Evolutionary conservation across 2,329 filamentous ascomycete species (phyloP), one percentile per base, ranked within the genome.

Genomic region (Ophioceras dolichostomum): DNA sequence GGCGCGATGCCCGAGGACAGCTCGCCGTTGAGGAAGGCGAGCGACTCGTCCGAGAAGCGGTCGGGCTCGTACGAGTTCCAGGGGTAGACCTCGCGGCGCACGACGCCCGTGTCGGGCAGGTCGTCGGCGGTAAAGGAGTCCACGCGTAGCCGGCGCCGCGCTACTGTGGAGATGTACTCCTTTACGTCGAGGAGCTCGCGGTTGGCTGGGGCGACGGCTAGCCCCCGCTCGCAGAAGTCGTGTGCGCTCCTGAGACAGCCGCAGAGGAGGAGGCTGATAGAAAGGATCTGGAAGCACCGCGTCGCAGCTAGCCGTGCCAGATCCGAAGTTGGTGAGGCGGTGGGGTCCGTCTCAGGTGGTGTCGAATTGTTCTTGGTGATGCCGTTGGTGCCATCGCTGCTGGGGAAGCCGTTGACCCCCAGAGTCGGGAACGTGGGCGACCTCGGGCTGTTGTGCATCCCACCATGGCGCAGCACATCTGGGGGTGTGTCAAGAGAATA

Each of bases 1-100:
- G 86, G 82, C 1, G 87, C 86, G 39, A 86, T 76, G 8, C 22
- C 22, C 3, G 61, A 57, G 19, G 66, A 60, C 46, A 95, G 67
- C 45, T 80, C 67, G 17, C 64, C 57, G 51, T 96, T 96, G 32
- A 96, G 62, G 36, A 79, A 68, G 0, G 68, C 58, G 18, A 96
- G 61, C 1, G 81, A 80, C 47, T 80, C 76, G 26, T 72, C 60
- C 4, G 79, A 75, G 49, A 80, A 80, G 17, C 83, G 74, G 50
- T 88, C 77, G 4, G 82, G 75, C 50, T 82, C 77, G 48, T 77
- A 61, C 2, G 61, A 53, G 50, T 82, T 82, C 77, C 77, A 82
- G 2, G 76, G 76, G 49, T 82, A 82, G n/a, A 80, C 64, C 49
- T 81, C 76, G 18, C 76, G 67, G 26, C 83, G 77, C 16, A 84